Evolutionary conservation across 768 basidiomycete genomes (phyloP).

Genomic region (Rhodosporidiobolus sp.): DNA sequence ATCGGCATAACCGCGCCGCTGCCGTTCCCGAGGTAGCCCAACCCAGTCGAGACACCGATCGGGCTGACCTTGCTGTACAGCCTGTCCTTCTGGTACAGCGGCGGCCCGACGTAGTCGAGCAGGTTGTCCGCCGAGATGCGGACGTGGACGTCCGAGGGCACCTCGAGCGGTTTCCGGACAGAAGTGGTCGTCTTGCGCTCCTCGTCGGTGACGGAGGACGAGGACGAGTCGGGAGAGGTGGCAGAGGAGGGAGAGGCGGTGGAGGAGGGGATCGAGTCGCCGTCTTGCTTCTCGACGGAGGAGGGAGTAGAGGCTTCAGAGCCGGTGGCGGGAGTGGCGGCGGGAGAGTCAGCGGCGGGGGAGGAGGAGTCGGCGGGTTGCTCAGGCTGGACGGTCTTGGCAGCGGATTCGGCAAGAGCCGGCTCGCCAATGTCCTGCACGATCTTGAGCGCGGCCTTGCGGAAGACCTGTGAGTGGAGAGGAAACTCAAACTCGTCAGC

Average conservation of each 20-base stretch:
- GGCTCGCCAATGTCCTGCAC: constrained; percentile 87
- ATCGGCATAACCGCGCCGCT: constrained; percentile 96
- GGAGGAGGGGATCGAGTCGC: constrained; percentile 23
- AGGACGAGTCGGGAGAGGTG: constrained; percentile 23
- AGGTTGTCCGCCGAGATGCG: constrained; percentile 79
- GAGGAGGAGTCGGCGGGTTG: constrained; percentile 41
- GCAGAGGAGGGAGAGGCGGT: constrained; percentile 15
- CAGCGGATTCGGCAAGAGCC: constrained; percentile 57
- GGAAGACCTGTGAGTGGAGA: constrained; percentile 68
- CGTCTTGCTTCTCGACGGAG: constrained; percentile 37
- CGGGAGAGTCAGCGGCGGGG: constrained; percentile 8
- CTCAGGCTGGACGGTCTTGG: constrained; percentile 47
- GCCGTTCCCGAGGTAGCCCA: constrained; percentile 95
- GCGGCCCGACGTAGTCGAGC: constrained; percentile 95
- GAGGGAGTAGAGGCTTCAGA: constrained; percentile 6
- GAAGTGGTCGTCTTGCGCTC: constrained; percentile 64
- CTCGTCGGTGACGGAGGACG: constrained; percentile 29
- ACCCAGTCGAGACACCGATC: constrained; percentile 86
- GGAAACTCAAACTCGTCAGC: not conserved
- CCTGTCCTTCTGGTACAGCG: constrained; percentile 89
- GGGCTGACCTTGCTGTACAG: constrained; percentile 79
- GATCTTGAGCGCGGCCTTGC: constrained; percentile 89
- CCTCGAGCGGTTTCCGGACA: constrained; percentile 71
- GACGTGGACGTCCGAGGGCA: constrained; percentile 75
- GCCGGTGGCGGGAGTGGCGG: constrained; percentile 2